Conservation (phyloP, 225 moss, liverwort and hornwort genomes). For the Lunularia cruciata region DNA sequence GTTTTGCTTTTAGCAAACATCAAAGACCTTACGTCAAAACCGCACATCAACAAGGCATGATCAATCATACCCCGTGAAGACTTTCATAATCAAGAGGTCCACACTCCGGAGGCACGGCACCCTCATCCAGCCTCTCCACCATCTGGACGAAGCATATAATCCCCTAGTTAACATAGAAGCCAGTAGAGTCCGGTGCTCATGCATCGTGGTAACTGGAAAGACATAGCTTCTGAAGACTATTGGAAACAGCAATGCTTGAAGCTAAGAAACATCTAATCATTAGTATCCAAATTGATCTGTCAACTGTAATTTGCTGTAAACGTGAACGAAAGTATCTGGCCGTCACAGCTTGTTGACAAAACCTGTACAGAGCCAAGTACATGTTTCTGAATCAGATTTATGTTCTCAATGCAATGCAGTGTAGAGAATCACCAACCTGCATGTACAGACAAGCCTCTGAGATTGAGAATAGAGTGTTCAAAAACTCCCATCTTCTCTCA, state of each 20-base stretch:
- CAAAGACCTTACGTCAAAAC: too few species aligned
- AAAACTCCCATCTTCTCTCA: slow-evolving; percentile 84
- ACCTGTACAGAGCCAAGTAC: too few species aligned
- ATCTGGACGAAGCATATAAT: slow-evolving; percentile 49
- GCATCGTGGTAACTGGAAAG: not conserved
- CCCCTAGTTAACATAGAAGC: not conserved
- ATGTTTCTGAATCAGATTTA: not conserved
- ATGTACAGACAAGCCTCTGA: slow-evolving; percentile 88
- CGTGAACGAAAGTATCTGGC: too few species aligned
- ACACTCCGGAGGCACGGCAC: slow-evolving; percentile 75
- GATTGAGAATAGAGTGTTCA: slow-evolving; percentile 85
- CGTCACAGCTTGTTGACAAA: too few species aligned
- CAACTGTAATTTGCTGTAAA: too few species aligned
- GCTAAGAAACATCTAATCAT: too few species aligned
- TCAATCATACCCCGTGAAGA: slow-evolving; percentile 70
- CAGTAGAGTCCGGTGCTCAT: too few species aligned
- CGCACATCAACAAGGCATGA: too few species aligned
- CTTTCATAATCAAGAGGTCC: slow-evolving; percentile 81
- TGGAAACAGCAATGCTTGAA: not conserved
- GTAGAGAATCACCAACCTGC: slow-evolving; percentile 49
- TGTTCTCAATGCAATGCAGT: not conserved
- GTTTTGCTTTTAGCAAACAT: too few species aligned
- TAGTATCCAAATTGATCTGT: too few species aligned
- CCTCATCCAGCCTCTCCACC: slow-evolving; percentile 94
- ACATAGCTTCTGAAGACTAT: not conserved